These are phyloP conservation scores for Botryotinia calthae DNA, from an alignment of 2,329 filamentous ascomycete species.

Conservation along the genomic window DNA sequence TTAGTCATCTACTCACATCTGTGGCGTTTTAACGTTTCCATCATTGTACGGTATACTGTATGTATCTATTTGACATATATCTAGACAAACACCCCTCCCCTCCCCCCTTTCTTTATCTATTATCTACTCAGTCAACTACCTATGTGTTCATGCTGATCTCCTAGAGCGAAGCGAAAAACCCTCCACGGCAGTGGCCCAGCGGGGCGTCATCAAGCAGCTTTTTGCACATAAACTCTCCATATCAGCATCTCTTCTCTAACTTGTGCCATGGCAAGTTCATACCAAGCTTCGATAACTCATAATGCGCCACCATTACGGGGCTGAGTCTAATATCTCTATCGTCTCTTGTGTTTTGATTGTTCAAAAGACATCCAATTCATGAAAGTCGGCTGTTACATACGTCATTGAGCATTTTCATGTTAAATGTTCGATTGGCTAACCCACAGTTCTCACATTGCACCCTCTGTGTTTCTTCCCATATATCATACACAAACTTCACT, in stretches of 20 bases:
- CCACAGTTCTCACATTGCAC: not conserved
- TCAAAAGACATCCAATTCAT: not conserved
- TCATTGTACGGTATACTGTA: not conserved
- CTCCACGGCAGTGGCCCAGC: not conserved
- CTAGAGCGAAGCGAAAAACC: not conserved
- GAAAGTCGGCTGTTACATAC: not conserved
- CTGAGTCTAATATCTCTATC: not conserved
- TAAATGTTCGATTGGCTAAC: not conserved
- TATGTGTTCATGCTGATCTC: not conserved
- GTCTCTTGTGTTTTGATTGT: not conserved
- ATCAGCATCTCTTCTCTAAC: not conserved
- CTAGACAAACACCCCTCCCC: not conserved
- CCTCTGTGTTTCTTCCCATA: not conserved
- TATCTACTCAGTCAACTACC: not conserved
- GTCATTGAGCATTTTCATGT: slow-evolving; percentile 13
- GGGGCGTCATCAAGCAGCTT: not conserved
- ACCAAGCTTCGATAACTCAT: not conserved
- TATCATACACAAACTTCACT: not conserved
- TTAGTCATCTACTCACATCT: not conserved
- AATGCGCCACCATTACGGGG: not conserved
- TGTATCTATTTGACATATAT: not conserved
- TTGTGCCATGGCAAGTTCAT: not conserved
- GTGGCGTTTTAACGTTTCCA: not conserved
- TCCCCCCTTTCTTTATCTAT: not conserved
- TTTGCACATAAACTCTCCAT: not conserved